phyloP scores from a whole-genome alignment of 2,329 filamentous ascomycete species.

The Dactylellina parvicollis region DNA sequence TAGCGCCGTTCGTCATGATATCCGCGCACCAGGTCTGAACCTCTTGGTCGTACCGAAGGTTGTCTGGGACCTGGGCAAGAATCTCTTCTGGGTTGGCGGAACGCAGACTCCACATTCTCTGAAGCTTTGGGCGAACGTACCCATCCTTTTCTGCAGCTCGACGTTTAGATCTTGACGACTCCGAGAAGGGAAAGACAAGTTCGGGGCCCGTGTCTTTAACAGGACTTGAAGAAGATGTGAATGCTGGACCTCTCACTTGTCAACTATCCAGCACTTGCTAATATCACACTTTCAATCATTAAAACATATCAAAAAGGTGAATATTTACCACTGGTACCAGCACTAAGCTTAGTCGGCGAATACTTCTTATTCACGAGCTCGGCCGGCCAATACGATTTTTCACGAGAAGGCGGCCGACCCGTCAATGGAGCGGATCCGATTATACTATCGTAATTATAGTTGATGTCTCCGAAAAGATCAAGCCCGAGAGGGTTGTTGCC shows the following conservation, averaged over 20 bases:
- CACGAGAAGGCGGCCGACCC: slow-evolving; percentile 11
- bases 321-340: background rate
- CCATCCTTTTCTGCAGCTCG: background rate
- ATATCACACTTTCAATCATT: background rate
- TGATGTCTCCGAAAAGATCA: slow-evolving; percentile 6
- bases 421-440: background rate
- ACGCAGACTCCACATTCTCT: slow-evolving; percentile 26
- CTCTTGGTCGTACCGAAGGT: slow-evolving; percentile 16
- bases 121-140: slow-evolving; percentile 3
- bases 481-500: slow-evolving; percentile 14
- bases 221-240: slow-evolving; percentile 2
- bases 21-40: slow-evolving; percentile 29
- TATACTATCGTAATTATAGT: slow-evolving; percentile 5
- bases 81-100: slow-evolving; percentile 6
- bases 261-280: background rate
- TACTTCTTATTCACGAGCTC: slow-evolving; percentile 19
- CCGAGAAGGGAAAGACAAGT: slow-evolving; percentile 1
- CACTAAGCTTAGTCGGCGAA: slow-evolving; percentile 3
- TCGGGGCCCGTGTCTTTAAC: too few relatives aligned
- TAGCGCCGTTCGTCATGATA: slow-evolving; percentile 23
- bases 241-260: background rate
- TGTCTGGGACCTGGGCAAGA: slow-evolving; percentile 9
- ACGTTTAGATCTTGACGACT: slow-evolving; percentile 2
- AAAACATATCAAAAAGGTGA: background rate
- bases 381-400: slow-evolving; percentile 18